Evolutionary conservation across 306 rosid species (phyloP), one percentile per base, ranked within the genome.

Genomic region (Mimosa bimucronata): DNA sequence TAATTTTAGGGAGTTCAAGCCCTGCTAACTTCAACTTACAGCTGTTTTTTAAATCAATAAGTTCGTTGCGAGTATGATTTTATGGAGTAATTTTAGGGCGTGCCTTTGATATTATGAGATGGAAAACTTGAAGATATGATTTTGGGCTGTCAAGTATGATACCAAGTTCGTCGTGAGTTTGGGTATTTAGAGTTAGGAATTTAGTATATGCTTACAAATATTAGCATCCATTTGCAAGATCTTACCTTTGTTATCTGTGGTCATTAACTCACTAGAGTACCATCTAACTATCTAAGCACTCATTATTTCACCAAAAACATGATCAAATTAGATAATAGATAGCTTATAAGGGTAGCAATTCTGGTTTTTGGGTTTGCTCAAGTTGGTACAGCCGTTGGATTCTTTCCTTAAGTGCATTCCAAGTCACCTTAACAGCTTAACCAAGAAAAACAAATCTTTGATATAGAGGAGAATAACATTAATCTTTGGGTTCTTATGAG

Each of bases 1-100:
- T 67, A n/a, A 19, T 66, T 66, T 66, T 66, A 67, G 30, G 50
- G 73, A 40, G 50, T 67, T 66, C 10, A 66, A 37, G 30, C 25
- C 25, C n/a, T n/a, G 16, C 28, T 66, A 37, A 18, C 34, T 15
- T 66, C 28, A 9, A 41, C 48, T 66, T 19, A 19, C 41, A 19
- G 46, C 28, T 66, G 46, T 26, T 9, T 34, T 66, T 9, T 34
- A 37, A 66, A 66, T 66, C 71, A 37, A 11, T 19, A 46, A 15
- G 53, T 46, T 48, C n/a, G 55, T 5, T 16, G 21, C 4, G 50
- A 14, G 50, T 48, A 48, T 48, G 7, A 48, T 16, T 48, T 48
- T 46, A 46, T 15, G 53, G 53, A 46, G 19, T 46, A 46, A 46
- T 15, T 46, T 46, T 48, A 48, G 19, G n/a, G n/a, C 16, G 34